Conservation (phyloP, 208 protist species). For the Wallacemonas sp. region DNA sequence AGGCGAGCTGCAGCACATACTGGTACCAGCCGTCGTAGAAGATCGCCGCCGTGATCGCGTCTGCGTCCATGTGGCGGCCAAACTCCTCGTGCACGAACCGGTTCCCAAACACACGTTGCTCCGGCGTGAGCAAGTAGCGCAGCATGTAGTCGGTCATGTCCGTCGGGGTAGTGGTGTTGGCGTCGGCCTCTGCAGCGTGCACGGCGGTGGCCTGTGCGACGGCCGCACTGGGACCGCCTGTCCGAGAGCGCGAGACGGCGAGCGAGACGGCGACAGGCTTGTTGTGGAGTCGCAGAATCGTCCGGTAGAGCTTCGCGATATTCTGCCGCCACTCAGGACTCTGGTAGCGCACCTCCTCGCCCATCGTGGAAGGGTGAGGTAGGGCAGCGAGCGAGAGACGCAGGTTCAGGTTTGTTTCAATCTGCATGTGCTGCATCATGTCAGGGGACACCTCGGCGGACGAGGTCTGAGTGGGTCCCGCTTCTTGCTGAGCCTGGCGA, state of each 20-base stretch:
- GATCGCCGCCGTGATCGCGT: conserved; percentile 51
- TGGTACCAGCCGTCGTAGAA: conserved; percentile 90
- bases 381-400: conserved; percentile 62
- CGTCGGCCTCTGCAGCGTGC: conserved; percentile 4
- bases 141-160: conserved; percentile 43
- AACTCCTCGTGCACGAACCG: conserved; percentile 86
- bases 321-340: conserved; percentile 61
- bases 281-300: conserved; percentile 82
- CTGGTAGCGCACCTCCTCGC: conserved; percentile 29
- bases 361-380: conserved; percentile 61
- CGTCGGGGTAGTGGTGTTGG: background rate
- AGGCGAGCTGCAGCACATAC: conserved; percentile 81
- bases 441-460: conserved; percentile 17
- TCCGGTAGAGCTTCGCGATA: conserved; percentile 76
- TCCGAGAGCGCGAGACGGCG: conserved; percentile 18
- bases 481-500: conserved; percentile 10
- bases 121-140: conserved; percentile 56
- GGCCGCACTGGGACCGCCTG: conserved; percentile 27
- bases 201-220: conserved; percentile 38
- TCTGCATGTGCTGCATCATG: conserved; percentile 46
- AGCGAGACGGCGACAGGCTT: conserved; percentile 67
- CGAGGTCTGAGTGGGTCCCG: background rate
- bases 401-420: conserved; percentile 53
- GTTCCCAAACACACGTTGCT: conserved; percentile 86
- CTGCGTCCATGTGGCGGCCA: conserved; percentile 66